A percentile compares a stretch with the other conserved stretches of the same genome.
Conservation (phyloP, 306 rosid species). For the Rosa persica region DNA sequence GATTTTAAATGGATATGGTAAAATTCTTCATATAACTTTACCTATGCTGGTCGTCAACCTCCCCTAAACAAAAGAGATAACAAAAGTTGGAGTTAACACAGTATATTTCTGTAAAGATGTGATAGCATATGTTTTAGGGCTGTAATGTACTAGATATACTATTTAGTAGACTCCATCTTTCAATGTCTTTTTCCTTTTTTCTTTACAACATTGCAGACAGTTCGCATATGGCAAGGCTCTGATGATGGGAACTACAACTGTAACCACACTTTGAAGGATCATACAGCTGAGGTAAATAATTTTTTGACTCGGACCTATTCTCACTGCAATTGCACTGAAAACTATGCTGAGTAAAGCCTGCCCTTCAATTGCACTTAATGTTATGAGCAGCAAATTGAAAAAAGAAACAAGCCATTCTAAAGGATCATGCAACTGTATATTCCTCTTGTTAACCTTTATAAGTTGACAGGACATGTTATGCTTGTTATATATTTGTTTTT, state of each 20-base stretch:
- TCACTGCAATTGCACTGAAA: background rate
- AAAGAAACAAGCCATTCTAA: background rate
- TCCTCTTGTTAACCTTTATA: background rate
- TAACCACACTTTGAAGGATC: slow-evolving; percentile 75
- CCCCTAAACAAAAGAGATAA: background rate
- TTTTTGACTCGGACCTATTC: slow-evolving; percentile 1
- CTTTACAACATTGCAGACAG: slow-evolving; percentile 58
- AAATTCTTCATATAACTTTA: background rate
- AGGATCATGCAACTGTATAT: background rate
- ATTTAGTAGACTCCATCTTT: background rate
- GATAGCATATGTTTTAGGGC: background rate
- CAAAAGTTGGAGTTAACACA: background rate
- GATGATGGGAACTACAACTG: slow-evolving; percentile 81
- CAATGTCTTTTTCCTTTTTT: slow-evolving; percentile 4
- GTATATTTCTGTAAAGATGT: background rate
- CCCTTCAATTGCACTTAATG: background rate
- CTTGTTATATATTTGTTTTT: background rate
- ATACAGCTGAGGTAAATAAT: slow-evolving; percentile 73
- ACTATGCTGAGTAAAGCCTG: background rate
- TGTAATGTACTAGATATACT: background rate
- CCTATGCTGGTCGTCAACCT: background rate
- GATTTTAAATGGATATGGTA: background rate
- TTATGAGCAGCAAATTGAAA: background rate
- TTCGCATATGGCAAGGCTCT: slow-evolving; percentile 88
- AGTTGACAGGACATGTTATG: background rate